Base-by-base conservation (phyloP, 768 basidiomycete genomes). In the Gloeostereum incarnatum region DNA sequence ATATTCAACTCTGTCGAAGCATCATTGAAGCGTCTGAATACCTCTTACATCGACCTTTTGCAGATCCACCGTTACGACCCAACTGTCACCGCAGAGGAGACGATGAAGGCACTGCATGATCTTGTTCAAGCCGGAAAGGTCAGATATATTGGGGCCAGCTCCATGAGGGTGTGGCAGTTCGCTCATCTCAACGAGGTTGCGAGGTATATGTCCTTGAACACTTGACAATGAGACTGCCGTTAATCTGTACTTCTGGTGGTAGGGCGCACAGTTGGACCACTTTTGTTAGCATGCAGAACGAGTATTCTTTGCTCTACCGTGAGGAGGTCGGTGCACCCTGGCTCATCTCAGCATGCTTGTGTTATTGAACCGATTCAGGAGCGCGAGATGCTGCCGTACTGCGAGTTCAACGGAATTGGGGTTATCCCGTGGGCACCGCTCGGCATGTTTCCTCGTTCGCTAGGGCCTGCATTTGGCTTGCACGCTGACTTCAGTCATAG, bases 371-470 rank as follows among this genome's bases (percentile, higher is more conserved):
- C n/a, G 3, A n/a, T 45, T 4, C 23, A 69, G 70, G 69, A 71
- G 38, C 55, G 61, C 1, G 67, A 68, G 41, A 64, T 68, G 66
- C 48, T 61, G 14, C 49, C 57, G 3, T 71, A 68, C 49, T 70
- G 67, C 49, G 57, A 62, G 16, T 60, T 57, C 41, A 62, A 66
- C 24, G 74, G 74, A 18, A 69, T 77, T 22, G 72, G 72, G 0
- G 49, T 68, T 19, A 72, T 78, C 22, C 70, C 74, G 0, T 75
- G 69, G 65, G 52, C 61, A 0, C 69, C 73, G 1, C 59, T 78
- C 11, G 45, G 32, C 17, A 13, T 17, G 32, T 9, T 9, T 34
- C 9, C 13, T 8, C 32, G 11, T 8, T 9, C 17, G 9, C 32
- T 9, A 13, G 17, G 8, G 9, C 11, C 18, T 13, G 8, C 17